Evolutionary conservation across 495 filamentous ascomycete genomes (phyloP).

Genomic region (Neurospora sp.): DNA sequence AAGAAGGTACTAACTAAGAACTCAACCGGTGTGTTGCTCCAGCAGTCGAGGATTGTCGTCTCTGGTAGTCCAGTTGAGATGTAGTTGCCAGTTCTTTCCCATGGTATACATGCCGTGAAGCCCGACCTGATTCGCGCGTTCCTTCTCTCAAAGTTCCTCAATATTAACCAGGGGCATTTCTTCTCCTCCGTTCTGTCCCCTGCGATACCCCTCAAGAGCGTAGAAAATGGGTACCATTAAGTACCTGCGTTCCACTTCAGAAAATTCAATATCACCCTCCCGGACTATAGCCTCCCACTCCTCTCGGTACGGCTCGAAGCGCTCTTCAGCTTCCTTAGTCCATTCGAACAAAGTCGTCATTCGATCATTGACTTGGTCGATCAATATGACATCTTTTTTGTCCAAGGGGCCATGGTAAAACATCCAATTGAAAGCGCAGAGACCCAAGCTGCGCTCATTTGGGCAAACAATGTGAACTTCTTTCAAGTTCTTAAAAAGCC

Average conservation of each 20-base stretch:
- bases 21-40: not conserved
- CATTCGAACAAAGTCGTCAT: not conserved
- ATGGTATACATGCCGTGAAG: not conserved
- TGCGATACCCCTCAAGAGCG: no score
- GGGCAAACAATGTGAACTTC: not conserved
- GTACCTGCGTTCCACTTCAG: not conserved
- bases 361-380: not conserved
- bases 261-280: not conserved
- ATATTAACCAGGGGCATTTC: not conserved
- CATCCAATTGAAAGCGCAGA: not conserved
- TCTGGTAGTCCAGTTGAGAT: not conserved
- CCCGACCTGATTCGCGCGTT: not conserved
- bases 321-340: not conserved
- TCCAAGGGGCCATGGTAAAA: not conserved
- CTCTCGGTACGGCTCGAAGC: not conserved
- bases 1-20: not conserved
- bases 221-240: not conserved
- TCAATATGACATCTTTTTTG: not conserved
- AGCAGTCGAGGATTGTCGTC: not conserved
- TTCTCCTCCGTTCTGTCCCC: not conserved
- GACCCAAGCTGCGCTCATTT: rapidly evolving
- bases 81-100: not conserved
- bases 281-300: not conserved
- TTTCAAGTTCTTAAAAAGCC: not conserved
- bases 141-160: not conserved